Conservation (phyloP, 225 moss, liverwort and hornwort species). For the Pleurozium schreberi region DNA sequence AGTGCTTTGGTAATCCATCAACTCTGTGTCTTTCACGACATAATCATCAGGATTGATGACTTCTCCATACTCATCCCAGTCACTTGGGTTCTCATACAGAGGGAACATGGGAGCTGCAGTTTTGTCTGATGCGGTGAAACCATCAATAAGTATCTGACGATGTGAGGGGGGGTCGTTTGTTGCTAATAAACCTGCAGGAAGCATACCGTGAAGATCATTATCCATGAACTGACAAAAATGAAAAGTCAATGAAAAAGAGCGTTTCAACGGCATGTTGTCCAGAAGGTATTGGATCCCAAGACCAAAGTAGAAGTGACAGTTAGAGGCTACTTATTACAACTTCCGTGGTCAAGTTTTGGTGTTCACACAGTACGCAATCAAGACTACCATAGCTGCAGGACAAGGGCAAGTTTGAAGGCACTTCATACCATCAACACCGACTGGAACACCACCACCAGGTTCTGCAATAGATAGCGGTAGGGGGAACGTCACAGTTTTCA, state of each 20-base stretch:
- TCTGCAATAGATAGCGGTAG: conserved; percentile 37
- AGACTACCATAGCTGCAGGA: background rate
- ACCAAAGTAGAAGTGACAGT: background rate
- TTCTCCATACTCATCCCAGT: conserved; percentile 99
- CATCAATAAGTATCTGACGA: conserved; percentile 75
- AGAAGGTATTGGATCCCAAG: background rate
- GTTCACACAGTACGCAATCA: background rate
- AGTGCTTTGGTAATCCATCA: conserved; percentile 52
- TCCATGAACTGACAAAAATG: background rate
- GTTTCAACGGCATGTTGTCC: background rate
- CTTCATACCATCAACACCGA: conserved; percentile 26
- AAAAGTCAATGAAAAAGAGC: background rate
- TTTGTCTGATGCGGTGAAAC: conserved; percentile 61
- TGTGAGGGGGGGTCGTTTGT: conserved; percentile 19
- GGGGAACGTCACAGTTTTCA: conserved; percentile 36
- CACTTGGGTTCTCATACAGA: conserved; percentile 61
- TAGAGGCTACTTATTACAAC: background rate
- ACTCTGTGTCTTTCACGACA: conserved; percentile 60
- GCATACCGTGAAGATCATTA: background rate
- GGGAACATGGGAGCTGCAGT: conserved; percentile 93
- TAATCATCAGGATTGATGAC: conserved; percentile 95
- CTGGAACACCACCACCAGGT: conserved; percentile 44
- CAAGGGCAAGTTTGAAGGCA: background rate
- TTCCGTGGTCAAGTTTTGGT: background rate
- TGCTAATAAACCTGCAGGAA: conserved; percentile 24